These are phyloP conservation scores for Apocynum venetum DNA, from an alignment of 257 asterid genomes.

Conservation along the genomic window DNA sequence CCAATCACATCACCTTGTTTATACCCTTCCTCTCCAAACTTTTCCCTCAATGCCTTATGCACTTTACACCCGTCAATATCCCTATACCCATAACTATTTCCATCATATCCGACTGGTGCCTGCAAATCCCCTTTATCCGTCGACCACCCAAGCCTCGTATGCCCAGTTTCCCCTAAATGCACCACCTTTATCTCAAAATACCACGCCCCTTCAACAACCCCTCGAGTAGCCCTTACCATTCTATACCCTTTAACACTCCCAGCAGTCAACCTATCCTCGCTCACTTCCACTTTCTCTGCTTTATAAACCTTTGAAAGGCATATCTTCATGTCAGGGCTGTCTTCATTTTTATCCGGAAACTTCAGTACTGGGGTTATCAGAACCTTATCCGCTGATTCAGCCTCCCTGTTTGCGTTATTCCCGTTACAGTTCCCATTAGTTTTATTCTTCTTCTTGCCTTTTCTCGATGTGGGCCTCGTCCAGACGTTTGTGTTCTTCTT, in stretches of 20 bases:
- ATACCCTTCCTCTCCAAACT: conserved; percentile 80
- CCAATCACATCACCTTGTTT: conserved; percentile 91
- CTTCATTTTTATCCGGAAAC: conserved; percentile 83
- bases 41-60: conserved; percentile 90
- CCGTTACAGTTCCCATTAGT: conserved; percentile 34
- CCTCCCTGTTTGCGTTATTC: conserved; percentile 30
- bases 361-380: conserved; percentile 66
- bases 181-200: conserved; percentile 81
- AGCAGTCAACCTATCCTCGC: conserved; percentile 87
- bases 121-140: conserved; percentile 96
- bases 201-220: conserved; percentile 91
- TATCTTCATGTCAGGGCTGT: conserved; percentile 47
- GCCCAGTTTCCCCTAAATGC: conserved; percentile 90
- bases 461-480: conserved; percentile 63
- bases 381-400: conserved; percentile 55
- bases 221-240: conserved; percentile 95
- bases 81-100: conserved; percentile 83
- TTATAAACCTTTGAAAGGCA: conserved; percentile 85
- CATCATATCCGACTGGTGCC: conserved; percentile 97
- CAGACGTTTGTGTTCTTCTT: conserved; percentile 81
- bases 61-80: conserved; percentile 90
- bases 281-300: conserved; percentile 89
- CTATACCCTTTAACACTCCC: conserved; percentile 94
- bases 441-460: conserved; percentile 76
- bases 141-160: conserved; percentile 91